These are phyloP conservation scores for Phialophora expanda DNA, from an alignment of 2,329 filamentous ascomycete genomes.

Conservation along the genomic window DNA sequence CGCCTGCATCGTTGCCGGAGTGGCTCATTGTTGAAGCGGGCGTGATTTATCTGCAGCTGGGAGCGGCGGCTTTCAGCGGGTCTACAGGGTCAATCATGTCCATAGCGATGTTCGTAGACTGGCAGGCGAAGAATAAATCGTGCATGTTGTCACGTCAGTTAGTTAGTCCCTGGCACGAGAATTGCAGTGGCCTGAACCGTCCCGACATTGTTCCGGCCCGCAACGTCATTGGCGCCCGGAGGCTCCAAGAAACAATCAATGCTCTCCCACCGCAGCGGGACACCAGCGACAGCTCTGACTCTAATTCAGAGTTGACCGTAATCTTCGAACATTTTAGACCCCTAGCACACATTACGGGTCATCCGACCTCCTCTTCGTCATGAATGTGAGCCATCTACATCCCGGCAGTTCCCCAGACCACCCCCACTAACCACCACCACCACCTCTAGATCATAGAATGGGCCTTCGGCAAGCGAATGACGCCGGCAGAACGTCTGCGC, in stretches of 20 bases:
- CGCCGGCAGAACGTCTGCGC: slow-evolving; percentile 71
- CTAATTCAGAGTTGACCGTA: not conserved
- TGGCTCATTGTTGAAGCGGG: slow-evolving; percentile 30
- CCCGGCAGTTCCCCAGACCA: not conserved
- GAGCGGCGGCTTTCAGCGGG: slow-evolving; percentile 1
- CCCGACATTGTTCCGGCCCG: slow-evolving; percentile 14
- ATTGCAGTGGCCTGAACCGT: slow-evolving; percentile 2
- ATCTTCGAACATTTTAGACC: too few relatives aligned
- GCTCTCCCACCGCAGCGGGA: not conserved
- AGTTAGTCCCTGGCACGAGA: not conserved
- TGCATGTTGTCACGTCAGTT: slow-evolving; percentile 5
- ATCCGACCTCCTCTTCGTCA: slow-evolving; percentile 29
- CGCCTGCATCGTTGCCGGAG: slow-evolving; percentile 17
- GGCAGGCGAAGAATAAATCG: not conserved
- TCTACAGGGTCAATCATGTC: slow-evolving; percentile 10
- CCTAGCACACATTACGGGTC: too few relatives aligned
- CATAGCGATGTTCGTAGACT: slow-evolving; percentile 16
- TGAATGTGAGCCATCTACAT: slow-evolving; percentile 48
- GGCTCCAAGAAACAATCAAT: slow-evolving; percentile 7
- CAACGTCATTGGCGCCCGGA: slow-evolving; percentile 11
- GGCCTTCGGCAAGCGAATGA: slow-evolving; percentile 99
- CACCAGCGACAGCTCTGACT: not conserved
- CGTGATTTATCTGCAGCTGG: slow-evolving; percentile 7
- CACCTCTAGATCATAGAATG: slow-evolving; percentile 79
- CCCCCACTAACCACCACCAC: slow-evolving; percentile 34